Percentiles rank a stretch among this genome's conserved stretches.
Evolutionary conservation across 2,329 filamentous ascomycete species (phyloP).

Genomic region (Rhynchosporium secalis): DNA sequence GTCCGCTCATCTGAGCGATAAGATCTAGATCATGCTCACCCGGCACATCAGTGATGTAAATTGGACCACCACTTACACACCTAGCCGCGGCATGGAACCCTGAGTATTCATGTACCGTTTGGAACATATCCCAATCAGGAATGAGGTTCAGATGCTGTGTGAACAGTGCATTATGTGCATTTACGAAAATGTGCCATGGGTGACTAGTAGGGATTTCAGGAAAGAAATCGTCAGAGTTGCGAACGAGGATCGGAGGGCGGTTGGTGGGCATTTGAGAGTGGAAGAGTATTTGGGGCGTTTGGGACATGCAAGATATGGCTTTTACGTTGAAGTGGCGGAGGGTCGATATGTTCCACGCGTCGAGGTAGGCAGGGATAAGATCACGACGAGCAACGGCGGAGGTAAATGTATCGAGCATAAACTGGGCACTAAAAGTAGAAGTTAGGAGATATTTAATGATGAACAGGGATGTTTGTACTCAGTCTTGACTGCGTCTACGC

Average conservation of each 20-base stretch:
- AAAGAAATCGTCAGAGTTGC: conserved; percentile 93
- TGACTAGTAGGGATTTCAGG: conserved; percentile 79
- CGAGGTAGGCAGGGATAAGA: conserved; percentile 75
- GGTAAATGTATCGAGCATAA: conserved; percentile 76
- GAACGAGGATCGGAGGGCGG: conserved; percentile 69
- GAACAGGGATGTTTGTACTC: conserved; percentile 49
- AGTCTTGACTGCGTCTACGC: conserved; percentile 86
- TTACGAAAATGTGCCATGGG: conserved; percentile 93
- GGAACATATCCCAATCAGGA: conserved; percentile 79
- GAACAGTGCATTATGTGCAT: conserved; percentile 84
- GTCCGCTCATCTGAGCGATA: conserved; percentile 78
- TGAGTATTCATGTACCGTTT: conserved; percentile 66
- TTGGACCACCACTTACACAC: conserved; percentile 85
- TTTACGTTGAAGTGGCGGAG: conserved; percentile 76
- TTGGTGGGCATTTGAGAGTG: conserved; percentile 78
- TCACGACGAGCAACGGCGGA: conserved; percentile 68
- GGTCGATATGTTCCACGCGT: conserved; percentile 79
- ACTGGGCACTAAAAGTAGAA: conserved; percentile 59
- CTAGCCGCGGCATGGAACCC: conserved; percentile 87
- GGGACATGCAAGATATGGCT: conserved; percentile 93
- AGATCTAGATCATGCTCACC: conserved; percentile 75
- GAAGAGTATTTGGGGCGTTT: conserved; percentile 83
- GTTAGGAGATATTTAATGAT: not conserved
- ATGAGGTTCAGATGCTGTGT: conserved; percentile 83
- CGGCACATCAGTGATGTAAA: conserved; percentile 91